Base-by-base conservation (phyloP, 208 protist genomes). In the Acanthamoeba castellanii region DNA sequence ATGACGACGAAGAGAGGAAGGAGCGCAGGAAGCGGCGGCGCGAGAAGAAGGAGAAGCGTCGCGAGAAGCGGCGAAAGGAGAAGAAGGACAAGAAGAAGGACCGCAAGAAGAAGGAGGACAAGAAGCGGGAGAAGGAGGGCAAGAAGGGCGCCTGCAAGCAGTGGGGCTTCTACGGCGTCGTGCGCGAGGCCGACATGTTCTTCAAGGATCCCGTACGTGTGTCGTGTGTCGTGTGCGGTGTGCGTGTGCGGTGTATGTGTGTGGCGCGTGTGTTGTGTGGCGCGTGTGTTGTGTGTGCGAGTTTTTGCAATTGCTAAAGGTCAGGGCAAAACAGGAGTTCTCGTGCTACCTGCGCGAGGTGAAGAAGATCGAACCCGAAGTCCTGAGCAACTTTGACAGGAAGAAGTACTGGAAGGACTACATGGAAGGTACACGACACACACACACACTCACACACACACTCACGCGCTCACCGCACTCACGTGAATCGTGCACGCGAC, bases 51-150 rank as follows among this genome's bases (percentile, higher is more conserved):
- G 8, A 34, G 20, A 64, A 45, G 59, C 5, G 47, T 34, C 27
- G 52, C 30, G 37, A 89, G 82, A 59, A 89, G 37, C 11, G 76
- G 50, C 45, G 34, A 30, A 89, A 64, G 47, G 42, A 89, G 16
- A 59, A 88, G 87, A 92, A 92, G 47, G 42, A n/a, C n/a, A 92
- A 92, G 87, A 72, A 74, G 87, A 34, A 93, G 59, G 9, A 37
- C 25, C 74, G 52, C 59, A 76, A 78, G 88, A 93, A 57, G 88
- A 50, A 93, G 88, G 30, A 93, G 88, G 88, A 93, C 55, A 92
- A 92, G 87, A 42, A 92, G 47, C 34, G 64, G 20, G 78, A 87
- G 47, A 87, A 87, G 47, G 4, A 61, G 78, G 50, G 50, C 47
- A 61, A 61, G 59, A 76, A 93, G 88, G 61, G 61, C 61, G 42